phyloP scores from a whole-genome alignment of 108 stramenopile genomes.

The Schizochytrium sp. region DNA sequence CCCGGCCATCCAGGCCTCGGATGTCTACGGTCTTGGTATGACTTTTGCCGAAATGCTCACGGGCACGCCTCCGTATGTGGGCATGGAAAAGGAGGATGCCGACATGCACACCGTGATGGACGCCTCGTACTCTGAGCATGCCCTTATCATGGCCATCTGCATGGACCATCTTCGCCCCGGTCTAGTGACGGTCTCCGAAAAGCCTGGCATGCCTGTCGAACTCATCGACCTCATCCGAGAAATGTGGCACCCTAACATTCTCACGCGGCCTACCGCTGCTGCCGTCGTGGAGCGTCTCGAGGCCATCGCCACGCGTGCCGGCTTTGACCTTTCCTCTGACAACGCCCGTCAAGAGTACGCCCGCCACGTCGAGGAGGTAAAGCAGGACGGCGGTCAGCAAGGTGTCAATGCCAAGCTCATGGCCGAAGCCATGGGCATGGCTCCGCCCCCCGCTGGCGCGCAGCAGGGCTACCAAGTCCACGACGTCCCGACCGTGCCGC shows the following conservation, averaged over 20 bases:
- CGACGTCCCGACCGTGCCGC: background rate
- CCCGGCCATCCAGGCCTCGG: background rate
- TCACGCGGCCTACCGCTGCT: background rate
- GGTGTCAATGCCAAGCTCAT: background rate
- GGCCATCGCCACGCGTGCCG: background rate
- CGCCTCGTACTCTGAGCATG: background rate
- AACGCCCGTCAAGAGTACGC: background rate
- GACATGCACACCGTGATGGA: conserved; percentile 18
- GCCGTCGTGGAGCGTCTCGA: background rate
- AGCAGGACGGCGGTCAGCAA: background rate
- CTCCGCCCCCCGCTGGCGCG: background rate
- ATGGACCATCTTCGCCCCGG: background rate
- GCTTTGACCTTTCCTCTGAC: background rate
- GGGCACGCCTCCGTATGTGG: background rate
- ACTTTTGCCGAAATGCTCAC: conserved; percentile 10
- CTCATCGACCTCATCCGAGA: conserved; percentile 6
- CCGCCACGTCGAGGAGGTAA: background rate
- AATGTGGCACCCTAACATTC: conserved; percentile 3
- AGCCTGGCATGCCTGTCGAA: background rate
- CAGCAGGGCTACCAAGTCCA: background rate
- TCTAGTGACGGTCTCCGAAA: background rate
- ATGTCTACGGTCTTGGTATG: background rate
- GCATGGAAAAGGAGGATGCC: conserved; percentile 16
- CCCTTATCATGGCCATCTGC: background rate
- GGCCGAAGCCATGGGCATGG: background rate